Evolutionary conservation across 2,329 filamentous ascomycete genomes (phyloP), one percentile per base, ranked within the genome.

Genomic region (Lasiodiplodia citricola): DNA sequence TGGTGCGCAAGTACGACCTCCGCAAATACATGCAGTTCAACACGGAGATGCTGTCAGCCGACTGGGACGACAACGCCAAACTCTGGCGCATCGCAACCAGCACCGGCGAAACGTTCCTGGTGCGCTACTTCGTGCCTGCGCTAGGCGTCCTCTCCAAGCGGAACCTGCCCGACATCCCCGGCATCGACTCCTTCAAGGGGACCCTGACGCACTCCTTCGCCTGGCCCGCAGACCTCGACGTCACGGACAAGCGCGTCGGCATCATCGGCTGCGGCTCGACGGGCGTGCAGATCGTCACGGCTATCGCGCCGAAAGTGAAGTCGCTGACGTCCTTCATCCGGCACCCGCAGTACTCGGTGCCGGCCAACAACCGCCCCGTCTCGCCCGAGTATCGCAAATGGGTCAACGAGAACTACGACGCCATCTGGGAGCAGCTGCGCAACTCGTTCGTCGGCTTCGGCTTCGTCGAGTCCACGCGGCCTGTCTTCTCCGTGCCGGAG

Each of bases 21-120:
- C 72, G 75, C 4, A 72, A 75, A 23, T 65, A 82, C 65, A 81
- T 84, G 52, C 75, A 78, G 16, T 83, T 84, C 75, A 74, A 82
- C 58, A 83, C 80, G 0, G 74, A 74, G 44, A 71, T 83, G 11
- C 69, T 70, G 4, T 72, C 72, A 0, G 80, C 80, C 1, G 70
- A 72, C 2, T 84, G 75, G 71, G 74, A 81, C 58, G 76, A 80
- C 4, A 50, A 68, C 0, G 69, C 47, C 2, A 69, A 72, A 6
- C 69, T 67, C 0, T 83, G 82, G 81, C 62, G 66, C 0, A 67
- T 81, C 41, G 72, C 71, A 16, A 74, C 75, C 18, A 72, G 72
- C 28, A 71, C 70, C 18, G 75, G 74, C 4, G 65, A 69, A 2
- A 67, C 52, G 6, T 75, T 76, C 54, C 72, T 14, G 0, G 37